Base-by-base conservation (phyloP, 2,329 filamentous ascomycete genomes). In the Corynespora cassiicola region DNA sequence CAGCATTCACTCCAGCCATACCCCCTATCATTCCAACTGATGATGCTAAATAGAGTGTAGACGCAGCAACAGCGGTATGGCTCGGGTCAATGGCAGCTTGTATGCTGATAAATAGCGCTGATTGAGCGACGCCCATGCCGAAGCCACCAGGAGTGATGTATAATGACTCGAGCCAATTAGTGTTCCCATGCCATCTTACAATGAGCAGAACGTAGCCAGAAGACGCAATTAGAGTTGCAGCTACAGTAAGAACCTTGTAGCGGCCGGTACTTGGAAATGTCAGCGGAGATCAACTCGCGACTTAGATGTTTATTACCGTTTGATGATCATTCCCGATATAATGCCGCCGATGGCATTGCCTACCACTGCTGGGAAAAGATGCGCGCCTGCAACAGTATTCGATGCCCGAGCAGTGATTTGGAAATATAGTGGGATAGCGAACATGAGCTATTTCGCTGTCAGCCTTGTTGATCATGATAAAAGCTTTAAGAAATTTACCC, bases 371-470 rank as follows among this genome's bases (percentile, higher is more conserved):
- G 86, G 86, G 25, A 88, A 75, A 0, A 90, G 69, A 51, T 87
- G 82, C 0, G 78, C 69, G 2, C 77, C 77, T 1, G 85, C 82
- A 2, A 71, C 66, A 0, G 84, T 82, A 28, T 78, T 81, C 0
- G 79, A 81, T 3, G 75, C 76, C 1, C 73, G 69, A 5, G 77
- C 69, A 0, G 84, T 84, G 1, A 85, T 77, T 40, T 86, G 81
- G 47, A 88, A 89, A 65, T 88, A 88, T 0, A 88, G 64, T 0
- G 86, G 86, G 0, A 88, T 77, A 0, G 78, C 76, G 36, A 82
- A 84, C 79, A 87, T 83, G 57, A 84, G 72, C 66, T 75, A 29
- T 7, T 30, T 7, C 16, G 18, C 11, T 10, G 14, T 36, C 23
- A 42, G 32, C 25, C n/a, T n/a, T 29, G 11, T 28, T 12, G 14